These are phyloP conservation scores for Saccharomycopsis selenospora DNA, from an alignment of 805 yeast genomes.

Conservation along the genomic window DNA sequence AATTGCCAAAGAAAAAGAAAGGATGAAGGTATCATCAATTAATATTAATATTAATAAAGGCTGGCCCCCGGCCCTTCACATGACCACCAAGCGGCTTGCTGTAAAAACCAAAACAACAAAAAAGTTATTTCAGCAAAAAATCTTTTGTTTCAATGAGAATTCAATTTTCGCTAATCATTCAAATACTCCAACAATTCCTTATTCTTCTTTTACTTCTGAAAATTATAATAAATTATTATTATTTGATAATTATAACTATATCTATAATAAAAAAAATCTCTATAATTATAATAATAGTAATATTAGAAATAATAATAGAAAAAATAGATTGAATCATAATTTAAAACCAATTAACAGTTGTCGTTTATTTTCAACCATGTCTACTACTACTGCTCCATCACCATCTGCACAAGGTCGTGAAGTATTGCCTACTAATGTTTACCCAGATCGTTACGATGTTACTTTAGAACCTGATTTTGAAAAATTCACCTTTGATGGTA, in stretches of 20 bases:
- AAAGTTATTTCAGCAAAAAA: neutral
- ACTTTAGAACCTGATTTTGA: constrained; percentile 55
- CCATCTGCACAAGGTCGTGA: constrained; percentile 31
- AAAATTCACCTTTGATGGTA: constrained; percentile 53
- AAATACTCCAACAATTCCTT: neutral
- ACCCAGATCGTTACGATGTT: constrained; percentile 69
- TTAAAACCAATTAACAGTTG: neutral
- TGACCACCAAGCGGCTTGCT: too few species aligned
- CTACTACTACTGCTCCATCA: neutral
- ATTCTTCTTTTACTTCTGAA: too few species aligned
- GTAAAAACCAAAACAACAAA: too few species aligned
- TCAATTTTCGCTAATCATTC: neutral
- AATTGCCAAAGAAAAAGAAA: too few species aligned
- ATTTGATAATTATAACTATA: neutral
- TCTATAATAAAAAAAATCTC: neutral
- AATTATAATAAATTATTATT: too few species aligned
- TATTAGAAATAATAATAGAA: neutral
- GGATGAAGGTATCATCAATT: too few species aligned
- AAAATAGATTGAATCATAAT: neutral
- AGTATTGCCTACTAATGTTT: constrained; percentile 54
- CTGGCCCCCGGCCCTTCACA: too few species aligned
- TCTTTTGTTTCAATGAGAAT: neutral
- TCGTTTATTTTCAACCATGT: constrained; percentile 2
- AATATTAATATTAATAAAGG: too few species aligned
- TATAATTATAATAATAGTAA: too few species aligned